A percentile compares a stretch with the other conserved stretches of the same genome.
phyloP scores from a whole-genome alignment of 306 rosid species.

The Datisca glomerata region DNA sequence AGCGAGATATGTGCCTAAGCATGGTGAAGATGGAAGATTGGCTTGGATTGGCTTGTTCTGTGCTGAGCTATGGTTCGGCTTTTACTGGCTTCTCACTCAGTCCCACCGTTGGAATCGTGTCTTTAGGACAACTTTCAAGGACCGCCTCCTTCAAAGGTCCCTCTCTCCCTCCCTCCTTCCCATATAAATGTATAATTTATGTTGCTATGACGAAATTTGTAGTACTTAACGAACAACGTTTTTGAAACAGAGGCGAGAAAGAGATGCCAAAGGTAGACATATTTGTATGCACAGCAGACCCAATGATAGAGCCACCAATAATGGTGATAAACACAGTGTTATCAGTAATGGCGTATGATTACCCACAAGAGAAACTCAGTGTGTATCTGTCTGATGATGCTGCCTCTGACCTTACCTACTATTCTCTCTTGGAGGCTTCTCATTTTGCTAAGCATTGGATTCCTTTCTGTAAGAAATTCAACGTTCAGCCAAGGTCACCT shows the following conservation, averaged over 20 bases:
- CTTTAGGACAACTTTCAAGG: slow-evolving; percentile 38
- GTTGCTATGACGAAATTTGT: background rate
- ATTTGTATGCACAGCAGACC: slow-evolving; percentile 84
- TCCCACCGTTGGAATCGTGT: slow-evolving; percentile 50
- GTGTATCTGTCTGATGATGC: slow-evolving; percentile 84
- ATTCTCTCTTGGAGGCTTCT: slow-evolving; percentile 53
- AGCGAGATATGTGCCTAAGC: slow-evolving; percentile 21
- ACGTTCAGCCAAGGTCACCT: slow-evolving; percentile 64
- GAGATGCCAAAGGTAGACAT: slow-evolving; percentile 55
- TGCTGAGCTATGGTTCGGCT: slow-evolving; percentile 71
- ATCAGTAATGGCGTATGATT: slow-evolving; percentile 69
- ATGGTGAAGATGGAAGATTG: slow-evolving; percentile 27
- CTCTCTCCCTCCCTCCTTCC: background rate
- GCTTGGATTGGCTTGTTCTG: slow-evolving; percentile 47
- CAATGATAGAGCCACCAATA: slow-evolving; percentile 53
- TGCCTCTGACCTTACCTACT: slow-evolving; percentile 50
- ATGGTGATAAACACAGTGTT: slow-evolving; percentile 73
- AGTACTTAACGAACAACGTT: background rate
- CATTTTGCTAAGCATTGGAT: slow-evolving; percentile 72
- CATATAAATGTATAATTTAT: no score
- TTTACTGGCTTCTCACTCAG: slow-evolving; percentile 71
- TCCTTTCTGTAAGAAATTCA: slow-evolving; percentile 55
- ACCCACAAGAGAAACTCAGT: slow-evolving; percentile 54
- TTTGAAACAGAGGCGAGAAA: slow-evolving; percentile 30
- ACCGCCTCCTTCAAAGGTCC: slow-evolving; percentile 57